Percentiles rank a stretch among this genome's conserved stretches.
Conservation (phyloP, 495 filamentous ascomycete species). For the Extremus antarcticus region DNA sequence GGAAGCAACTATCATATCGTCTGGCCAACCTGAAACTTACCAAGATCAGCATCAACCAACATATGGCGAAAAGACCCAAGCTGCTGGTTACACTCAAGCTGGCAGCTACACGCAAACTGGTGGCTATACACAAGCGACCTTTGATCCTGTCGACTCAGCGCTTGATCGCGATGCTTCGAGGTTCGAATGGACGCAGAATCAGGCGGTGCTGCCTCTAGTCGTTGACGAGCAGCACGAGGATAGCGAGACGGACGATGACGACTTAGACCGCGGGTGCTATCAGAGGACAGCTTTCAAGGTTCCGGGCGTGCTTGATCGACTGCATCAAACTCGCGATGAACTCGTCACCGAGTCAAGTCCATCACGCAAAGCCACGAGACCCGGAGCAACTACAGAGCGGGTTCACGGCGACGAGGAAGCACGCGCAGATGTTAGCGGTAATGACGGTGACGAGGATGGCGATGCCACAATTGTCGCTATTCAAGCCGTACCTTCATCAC, state of each 20-base stretch:
- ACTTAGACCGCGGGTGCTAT: not conserved
- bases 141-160: constrained; percentile 12
- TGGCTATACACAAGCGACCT: constrained; percentile 4
- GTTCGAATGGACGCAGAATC: constrained; percentile 11
- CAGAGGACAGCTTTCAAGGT: not conserved
- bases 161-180: constrained; percentile 16
- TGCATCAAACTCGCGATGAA: not conserved
- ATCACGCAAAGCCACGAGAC: too few relatives aligned
- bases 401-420: not conserved
- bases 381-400: not conserved
- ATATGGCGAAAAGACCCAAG: not conserved
- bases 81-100: not conserved
- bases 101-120: not conserved
- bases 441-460: not conserved
- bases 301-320: not conserved
- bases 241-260: constrained; percentile 7
- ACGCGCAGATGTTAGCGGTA: not conserved
- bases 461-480: not conserved
- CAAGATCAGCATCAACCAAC: too few relatives aligned
- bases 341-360: not conserved
- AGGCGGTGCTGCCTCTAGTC: not conserved
- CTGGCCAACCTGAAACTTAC: not conserved
- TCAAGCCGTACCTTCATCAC: constrained; percentile 2
- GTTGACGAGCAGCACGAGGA: not conserved
- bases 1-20: not conserved